Percentiles rank a stretch among this genome's conserved stretches.
phyloP scores from a whole-genome alignment of 1,284 basidiomycete genomes.

The Mycena citricolor region DNA sequence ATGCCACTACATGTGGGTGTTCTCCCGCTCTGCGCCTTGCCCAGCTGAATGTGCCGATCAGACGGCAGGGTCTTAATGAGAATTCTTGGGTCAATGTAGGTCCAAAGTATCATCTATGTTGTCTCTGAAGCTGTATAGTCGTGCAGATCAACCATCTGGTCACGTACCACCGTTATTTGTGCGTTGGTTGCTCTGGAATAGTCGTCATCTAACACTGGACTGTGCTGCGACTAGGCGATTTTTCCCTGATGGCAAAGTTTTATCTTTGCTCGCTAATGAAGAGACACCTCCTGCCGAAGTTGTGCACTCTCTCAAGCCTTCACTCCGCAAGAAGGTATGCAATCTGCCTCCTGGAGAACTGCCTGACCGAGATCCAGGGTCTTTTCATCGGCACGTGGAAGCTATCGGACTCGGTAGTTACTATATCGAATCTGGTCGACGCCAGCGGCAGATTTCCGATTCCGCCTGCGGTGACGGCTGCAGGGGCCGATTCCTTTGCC shows the following conservation, averaged over 20 bases:
- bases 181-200: constrained; percentile 28
- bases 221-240: constrained; percentile 63
- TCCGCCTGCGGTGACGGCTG: constrained; percentile 26
- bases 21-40: constrained; percentile 1
- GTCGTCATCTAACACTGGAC: constrained; percentile 1
- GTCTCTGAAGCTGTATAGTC: constrained; percentile 4
- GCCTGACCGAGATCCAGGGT: constrained; percentile 45
- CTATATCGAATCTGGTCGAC: constrained; percentile 65
- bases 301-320: constrained; percentile 76
- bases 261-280: constrained; percentile 87
- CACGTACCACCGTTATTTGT: constrained; percentile 85
- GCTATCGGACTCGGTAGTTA: constrained; percentile 56
- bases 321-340: constrained; percentile 75
- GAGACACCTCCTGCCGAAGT: constrained; percentile 71
- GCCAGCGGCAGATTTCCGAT: constrained; percentile 36
- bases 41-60: constrained; percentile 31
- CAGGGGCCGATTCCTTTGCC: constrained; percentile 23
- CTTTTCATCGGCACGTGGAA: constrained; percentile 70
- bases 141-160: constrained; percentile 67
- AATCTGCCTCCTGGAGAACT: background rate
- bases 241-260: constrained; percentile 82
- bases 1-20: constrained; percentile 77
- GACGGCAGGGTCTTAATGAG: constrained; percentile 77
- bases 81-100: constrained; percentile 81
- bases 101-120: constrained; percentile 16